These are phyloP conservation scores for Cerioporus squamosus DNA, from an alignment of 1,284 basidiomycete genomes.

Conservation along the genomic window DNA sequence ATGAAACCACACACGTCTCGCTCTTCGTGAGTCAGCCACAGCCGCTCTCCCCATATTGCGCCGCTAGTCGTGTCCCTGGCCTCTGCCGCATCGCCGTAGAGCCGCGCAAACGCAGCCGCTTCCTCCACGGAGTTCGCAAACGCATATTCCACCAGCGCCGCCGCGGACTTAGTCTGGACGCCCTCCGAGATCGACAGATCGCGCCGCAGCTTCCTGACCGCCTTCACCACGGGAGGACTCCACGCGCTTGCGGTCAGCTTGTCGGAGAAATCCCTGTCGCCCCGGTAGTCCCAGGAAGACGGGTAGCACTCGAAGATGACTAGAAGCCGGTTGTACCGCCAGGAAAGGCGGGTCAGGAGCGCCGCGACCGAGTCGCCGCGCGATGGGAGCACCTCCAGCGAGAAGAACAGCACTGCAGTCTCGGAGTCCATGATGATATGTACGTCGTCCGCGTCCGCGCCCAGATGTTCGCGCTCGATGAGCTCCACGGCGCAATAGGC, in stretches of 20 bases:
- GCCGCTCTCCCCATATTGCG: constrained; percentile 58
- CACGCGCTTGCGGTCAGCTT: constrained; percentile 42
- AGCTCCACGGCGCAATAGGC: constrained; percentile 55
- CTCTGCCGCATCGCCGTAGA: constrained; percentile 61
- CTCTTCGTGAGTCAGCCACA: constrained; percentile 62
- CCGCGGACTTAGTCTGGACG: constrained; percentile 48
- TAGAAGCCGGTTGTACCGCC: constrained; percentile 58
- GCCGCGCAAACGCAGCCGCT: constrained; percentile 55
- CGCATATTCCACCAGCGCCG: constrained; percentile 50
- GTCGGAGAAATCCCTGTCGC: constrained; percentile 30
- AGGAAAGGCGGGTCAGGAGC: constrained; percentile 52
- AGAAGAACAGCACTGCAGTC: constrained; percentile 57
- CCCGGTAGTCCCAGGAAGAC: constrained; percentile 38
- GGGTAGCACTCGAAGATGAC: constrained; percentile 72
- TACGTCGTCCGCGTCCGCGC: constrained; percentile 35
- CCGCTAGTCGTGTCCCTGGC: constrained; percentile 45
- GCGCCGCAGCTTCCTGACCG: constrained; percentile 64
- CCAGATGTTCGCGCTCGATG: constrained; percentile 62
- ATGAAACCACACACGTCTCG: constrained; percentile 42
- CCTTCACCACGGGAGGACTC: constrained; percentile 66
- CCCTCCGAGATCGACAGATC: constrained; percentile 64
- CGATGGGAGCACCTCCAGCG: constrained; percentile 61
- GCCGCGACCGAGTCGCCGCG: constrained; percentile 46
- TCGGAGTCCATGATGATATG: constrained; percentile 64
- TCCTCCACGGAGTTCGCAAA: constrained; percentile 65